phyloP scores from a whole-genome alignment of 2,329 filamentous ascomycete genomes.

The Ophiostoma ips region DNA sequence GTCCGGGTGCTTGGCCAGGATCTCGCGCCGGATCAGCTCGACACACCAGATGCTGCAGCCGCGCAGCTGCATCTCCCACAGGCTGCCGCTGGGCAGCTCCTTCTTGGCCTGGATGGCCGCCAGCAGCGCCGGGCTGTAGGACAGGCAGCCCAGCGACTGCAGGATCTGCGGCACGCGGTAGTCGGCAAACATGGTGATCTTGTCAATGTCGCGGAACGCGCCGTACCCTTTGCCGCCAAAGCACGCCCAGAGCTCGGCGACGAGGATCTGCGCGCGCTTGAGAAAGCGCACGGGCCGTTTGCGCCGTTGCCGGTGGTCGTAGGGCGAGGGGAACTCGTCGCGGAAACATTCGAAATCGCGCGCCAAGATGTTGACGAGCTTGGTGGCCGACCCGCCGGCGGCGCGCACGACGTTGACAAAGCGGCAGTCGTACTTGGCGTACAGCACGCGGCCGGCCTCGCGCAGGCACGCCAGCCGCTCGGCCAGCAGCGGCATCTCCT shows the following conservation, averaged over 20 bases:
- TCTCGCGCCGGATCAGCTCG: constrained; percentile 74
- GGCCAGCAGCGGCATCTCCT: constrained; percentile 72
- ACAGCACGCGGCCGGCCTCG: constrained; percentile 69
- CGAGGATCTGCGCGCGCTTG: constrained; percentile 91
- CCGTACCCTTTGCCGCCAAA: constrained; percentile 74
- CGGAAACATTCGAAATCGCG: constrained; percentile 73
- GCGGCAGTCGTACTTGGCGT: constrained; percentile 64
- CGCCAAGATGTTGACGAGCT: constrained; percentile 73
- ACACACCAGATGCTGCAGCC: constrained; percentile 94
- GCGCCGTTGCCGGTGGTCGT: constrained; percentile 40
- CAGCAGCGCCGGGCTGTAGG: constrained; percentile 70
- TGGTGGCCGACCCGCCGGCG: constrained; percentile 66
- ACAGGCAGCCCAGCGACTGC: constrained; percentile 65
- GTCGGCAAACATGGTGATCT: constrained; percentile 97
- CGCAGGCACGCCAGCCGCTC: constrained; percentile 67
- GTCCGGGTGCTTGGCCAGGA: constrained; percentile 57
- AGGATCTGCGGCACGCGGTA: constrained; percentile 94
- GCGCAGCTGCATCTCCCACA: constrained; percentile 77
- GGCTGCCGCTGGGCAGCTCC: constrained; percentile 54
- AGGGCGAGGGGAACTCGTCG: constrained; percentile 53
- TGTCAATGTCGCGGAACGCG: constrained; percentile 77
- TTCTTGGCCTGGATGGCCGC: constrained; percentile 51
- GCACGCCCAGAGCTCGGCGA: constrained; percentile 92
- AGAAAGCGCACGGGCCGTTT: constrained; percentile 58
- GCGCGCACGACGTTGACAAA: constrained; percentile 59